Conservation (phyloP, 2,329 filamentous ascomycete genomes). For the Penicillium paneum region DNA sequence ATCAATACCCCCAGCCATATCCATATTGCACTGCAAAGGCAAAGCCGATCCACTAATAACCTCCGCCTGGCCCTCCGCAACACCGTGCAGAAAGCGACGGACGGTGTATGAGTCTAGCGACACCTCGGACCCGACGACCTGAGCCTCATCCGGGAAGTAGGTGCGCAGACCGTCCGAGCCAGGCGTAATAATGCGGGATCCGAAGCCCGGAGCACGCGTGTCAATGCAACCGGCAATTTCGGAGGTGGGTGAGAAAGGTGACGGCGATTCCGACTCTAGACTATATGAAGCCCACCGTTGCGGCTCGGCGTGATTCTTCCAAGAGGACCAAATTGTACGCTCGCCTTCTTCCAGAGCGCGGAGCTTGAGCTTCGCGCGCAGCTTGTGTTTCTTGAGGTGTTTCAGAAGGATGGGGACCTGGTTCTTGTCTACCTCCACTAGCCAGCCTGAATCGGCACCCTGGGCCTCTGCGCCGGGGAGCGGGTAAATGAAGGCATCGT, state of each 20-base stretch:
- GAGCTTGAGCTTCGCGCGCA: slow-evolving; percentile 74
- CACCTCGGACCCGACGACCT: slow-evolving; percentile 48
- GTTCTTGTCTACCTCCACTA: slow-evolving; percentile 77
- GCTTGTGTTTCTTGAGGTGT: slow-evolving; percentile 80
- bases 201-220: slow-evolving; percentile 41
- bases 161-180: slow-evolving; percentile 34
- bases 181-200: slow-evolving; percentile 39
- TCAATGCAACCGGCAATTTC: slow-evolving; percentile 37
- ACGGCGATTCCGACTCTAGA: slow-evolving; percentile 32
- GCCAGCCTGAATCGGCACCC: slow-evolving; percentile 50
- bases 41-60: slow-evolving; percentile 68
- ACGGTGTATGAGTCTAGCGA: slow-evolving; percentile 65
- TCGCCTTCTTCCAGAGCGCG: slow-evolving; percentile 64
- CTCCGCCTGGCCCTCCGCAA: slow-evolving; percentile 82
- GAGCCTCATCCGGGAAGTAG: slow-evolving; percentile 32
- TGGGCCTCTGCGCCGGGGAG: slow-evolving; percentile 38
- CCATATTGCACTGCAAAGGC: slow-evolving; percentile 86
- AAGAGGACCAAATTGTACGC: slow-evolving; percentile 68
- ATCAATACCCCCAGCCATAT: slow-evolving; percentile 79
- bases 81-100: slow-evolving; percentile 72
- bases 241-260: slow-evolving; percentile 29
- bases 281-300: slow-evolving; percentile 40
- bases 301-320: slow-evolving; percentile 55
- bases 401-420: slow-evolving; percentile 62
- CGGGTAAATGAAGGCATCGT: slow-evolving; percentile 89